Conservation (phyloP, 2,329 filamentous ascomycete genomes). For the Diaporthe nobilis region DNA sequence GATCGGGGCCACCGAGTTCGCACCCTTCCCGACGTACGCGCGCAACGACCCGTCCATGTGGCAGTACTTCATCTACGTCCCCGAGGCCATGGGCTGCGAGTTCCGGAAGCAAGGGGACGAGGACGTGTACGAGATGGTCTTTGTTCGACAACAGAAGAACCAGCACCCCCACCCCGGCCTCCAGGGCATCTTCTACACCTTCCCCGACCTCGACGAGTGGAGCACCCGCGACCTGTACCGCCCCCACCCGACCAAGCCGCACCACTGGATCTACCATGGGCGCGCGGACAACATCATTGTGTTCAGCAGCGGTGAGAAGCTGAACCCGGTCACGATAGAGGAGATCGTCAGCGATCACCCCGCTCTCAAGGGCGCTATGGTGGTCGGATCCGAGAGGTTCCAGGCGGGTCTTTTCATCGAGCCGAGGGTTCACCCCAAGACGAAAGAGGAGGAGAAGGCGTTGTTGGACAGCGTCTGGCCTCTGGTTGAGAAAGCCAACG, state of each 20-base stretch:
- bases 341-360: constrained; percentile 55
- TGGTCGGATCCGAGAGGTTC: constrained; percentile 62
- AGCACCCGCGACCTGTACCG: constrained; percentile 61
- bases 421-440: constrained; percentile 50
- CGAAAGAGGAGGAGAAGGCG: constrained; percentile 46
- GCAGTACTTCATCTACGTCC: constrained; percentile 60
- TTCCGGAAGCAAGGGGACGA: constrained; percentile 54
- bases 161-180: constrained; percentile 54
- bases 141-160: constrained; percentile 55
- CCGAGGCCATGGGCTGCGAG: constrained; percentile 57
- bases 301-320: constrained; percentile 65
- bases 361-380: constrained; percentile 56
- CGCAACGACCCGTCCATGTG: constrained; percentile 54
- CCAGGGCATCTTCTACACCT: constrained; percentile 58
- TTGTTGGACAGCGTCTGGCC: constrained; percentile 62
- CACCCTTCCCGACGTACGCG: constrained; percentile 46
- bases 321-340: constrained; percentile 64
- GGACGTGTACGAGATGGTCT: constrained; percentile 55
- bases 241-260: constrained; percentile 54
- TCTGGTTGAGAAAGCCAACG: constrained; percentile 58
- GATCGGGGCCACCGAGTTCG: constrained; percentile 60
- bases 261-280: constrained; percentile 54
- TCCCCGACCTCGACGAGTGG: constrained; percentile 57
- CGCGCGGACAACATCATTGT: constrained; percentile 63
- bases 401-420: constrained; percentile 65